phyloP scores from a whole-genome alignment of 305 asterid genomes.

The Vinca major region DNA sequence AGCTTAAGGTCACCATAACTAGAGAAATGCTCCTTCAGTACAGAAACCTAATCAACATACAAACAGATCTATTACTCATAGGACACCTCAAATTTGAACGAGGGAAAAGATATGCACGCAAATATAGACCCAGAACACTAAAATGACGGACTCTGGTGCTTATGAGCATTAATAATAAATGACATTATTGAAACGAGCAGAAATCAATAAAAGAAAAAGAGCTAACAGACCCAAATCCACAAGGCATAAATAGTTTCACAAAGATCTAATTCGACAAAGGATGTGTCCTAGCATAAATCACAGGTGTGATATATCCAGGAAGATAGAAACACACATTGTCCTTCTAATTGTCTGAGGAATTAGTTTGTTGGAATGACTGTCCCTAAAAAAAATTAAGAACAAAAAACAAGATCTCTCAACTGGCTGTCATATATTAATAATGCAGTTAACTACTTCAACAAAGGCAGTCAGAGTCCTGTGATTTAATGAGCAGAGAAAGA shows the following conservation, averaged over 20 bases:
- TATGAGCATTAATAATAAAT: not conserved
- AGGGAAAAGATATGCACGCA: not conserved
- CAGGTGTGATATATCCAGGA: not conserved
- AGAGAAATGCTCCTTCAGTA: constrained; percentile 79
- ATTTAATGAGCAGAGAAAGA: not conserved
- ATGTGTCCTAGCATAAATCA: not conserved
- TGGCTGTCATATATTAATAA: not conserved
- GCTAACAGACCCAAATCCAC: constrained; percentile 1
- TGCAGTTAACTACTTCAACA: not conserved
- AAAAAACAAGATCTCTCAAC: not conserved
- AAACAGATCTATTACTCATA: constrained; percentile 9
- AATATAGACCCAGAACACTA: not conserved
- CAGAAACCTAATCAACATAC: constrained; percentile 42
- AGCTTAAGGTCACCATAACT: constrained; percentile 64
- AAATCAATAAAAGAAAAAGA: not conserved
- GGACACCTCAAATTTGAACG: not conserved
- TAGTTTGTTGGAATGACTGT: not conserved
- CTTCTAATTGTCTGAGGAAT: not conserved
- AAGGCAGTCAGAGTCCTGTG: not conserved
- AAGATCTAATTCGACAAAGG: not conserved
- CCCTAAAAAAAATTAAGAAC: not conserved
- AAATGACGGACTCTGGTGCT: not conserved
- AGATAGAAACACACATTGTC: not conserved
- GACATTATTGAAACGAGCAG: not conserved
- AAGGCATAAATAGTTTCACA: not conserved